Base-by-base conservation (phyloP, 257 asterid genomes). In the Ocimum tenuiflorum region DNA sequence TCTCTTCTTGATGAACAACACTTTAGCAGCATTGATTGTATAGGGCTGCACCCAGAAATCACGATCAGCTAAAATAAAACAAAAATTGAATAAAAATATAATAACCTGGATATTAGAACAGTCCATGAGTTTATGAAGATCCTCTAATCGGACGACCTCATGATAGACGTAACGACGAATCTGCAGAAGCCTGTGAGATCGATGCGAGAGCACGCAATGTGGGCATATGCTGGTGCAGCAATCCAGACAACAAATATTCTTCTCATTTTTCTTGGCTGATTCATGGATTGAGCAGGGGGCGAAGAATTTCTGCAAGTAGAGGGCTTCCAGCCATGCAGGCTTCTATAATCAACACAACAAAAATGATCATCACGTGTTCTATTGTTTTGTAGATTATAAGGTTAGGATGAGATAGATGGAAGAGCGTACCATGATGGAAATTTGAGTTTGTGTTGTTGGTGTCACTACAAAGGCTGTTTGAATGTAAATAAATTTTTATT, bases 181-280 rank as follows among this genome's bases (percentile, higher is more conserved):
- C 80, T 92, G 98, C 67, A 92, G 85, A 43, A 92, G 95, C 22
- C 97, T 58, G 15, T 92, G 98, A 24, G 82, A 65, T 7, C 97
- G 82, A 68, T 92, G 98, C 29, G 94, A 80, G 66, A 84, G 76
- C 0, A 89, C 96, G 4, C 98, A 92, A 6, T 92, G 98, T 0
- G 98, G 98, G 70, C 98, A 92, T 60, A 92, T 92, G 75, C 98
- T 92, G 0, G 47, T 84, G 74, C 97, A 92, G 71, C 98, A 92
- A 80, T 92, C 98, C 80, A 92, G 81, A 22, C 98, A 92, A 27
- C 81, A 86, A 0, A 92, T 85, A 39, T 92, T 92, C 70, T 87
- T 89, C 94, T 92, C 98, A 39, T 89, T 92, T 59, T 92, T 92
- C 85, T 92, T 92, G 8, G 88, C 88, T 7, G 75, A 50, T n/a